A percentile compares a stretch with the other conserved stretches of the same genome.
phyloP scores from a whole-genome alignment of 148 eudicot species.

The Nepenthes gracilis region DNA sequence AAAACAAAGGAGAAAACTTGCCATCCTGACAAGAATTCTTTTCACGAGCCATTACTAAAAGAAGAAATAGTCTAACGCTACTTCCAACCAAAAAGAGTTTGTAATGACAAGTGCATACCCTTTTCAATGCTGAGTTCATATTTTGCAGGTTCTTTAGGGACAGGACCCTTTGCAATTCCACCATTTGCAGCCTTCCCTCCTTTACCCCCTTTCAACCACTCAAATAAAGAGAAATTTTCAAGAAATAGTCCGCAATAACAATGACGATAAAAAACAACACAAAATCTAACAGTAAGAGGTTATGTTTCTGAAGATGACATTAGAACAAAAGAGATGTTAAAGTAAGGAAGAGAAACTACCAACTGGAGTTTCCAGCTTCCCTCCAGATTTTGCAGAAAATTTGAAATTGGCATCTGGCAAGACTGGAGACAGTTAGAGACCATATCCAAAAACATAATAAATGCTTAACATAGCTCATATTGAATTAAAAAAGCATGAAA shows the following conservation, averaged over 20 bases:
- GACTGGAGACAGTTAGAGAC: background rate
- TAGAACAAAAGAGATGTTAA: background rate
- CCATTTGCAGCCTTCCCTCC: constrained; percentile 45
- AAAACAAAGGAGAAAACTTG: too few relatives aligned
- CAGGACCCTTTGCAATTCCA: constrained; percentile 17
- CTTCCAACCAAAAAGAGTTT: background rate
- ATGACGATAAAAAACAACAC: constrained; percentile 2
- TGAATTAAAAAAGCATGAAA: too few relatives aligned
- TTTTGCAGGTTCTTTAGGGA: constrained; percentile 25
- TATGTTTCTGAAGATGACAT: background rate
- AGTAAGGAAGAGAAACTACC: constrained; percentile 10
- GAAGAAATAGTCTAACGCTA: too few relatives aligned
- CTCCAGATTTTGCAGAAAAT: constrained; percentile 27
- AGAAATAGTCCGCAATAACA: background rate
- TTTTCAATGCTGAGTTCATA: constrained; percentile 43
- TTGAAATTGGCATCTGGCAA: constrained; percentile 8
- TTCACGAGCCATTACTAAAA: too few relatives aligned
- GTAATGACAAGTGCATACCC: constrained; percentile 29
- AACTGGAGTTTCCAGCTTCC: constrained; percentile 24
- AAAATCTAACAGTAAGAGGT: background rate
- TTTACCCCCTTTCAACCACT: constrained; percentile 43
- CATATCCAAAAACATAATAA: too few relatives aligned
- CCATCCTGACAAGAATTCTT: too few relatives aligned
- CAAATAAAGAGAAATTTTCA: constrained; percentile 12
- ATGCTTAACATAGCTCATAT: too few relatives aligned